These are phyloP conservation scores for Penicillium palitans DNA, from an alignment of 2,329 filamentous ascomycete genomes.

Conservation along the genomic window DNA sequence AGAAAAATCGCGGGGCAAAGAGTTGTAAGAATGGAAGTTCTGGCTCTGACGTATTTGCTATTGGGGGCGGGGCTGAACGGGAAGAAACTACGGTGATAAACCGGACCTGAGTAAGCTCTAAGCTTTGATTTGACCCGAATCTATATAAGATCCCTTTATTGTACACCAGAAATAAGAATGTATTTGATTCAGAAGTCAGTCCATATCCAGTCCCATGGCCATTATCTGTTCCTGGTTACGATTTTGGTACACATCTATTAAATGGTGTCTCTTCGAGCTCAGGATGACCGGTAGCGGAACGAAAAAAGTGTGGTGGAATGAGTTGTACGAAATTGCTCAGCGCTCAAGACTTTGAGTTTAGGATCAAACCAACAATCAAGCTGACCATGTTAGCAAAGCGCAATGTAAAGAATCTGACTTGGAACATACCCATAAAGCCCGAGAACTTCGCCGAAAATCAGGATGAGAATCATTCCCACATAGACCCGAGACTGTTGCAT, in stretches of 20 bases:
- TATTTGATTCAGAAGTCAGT: not conserved
- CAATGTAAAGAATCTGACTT: not conserved
- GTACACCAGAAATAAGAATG: conserved; percentile 19
- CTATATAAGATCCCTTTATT: conserved; percentile 23
- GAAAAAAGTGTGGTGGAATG: not conserved
- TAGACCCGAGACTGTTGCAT: conserved; percentile 97
- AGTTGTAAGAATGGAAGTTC: conserved; percentile 12
- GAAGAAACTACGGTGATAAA: conserved; percentile 26
- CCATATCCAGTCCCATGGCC: not conserved
- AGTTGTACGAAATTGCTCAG: not conserved
- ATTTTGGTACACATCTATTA: not conserved
- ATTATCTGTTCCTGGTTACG: not conserved
- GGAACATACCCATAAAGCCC: conserved; percentile 84
- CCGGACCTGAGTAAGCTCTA: conserved; percentile 21
- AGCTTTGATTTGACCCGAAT: conserved; percentile 17
- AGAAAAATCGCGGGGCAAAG: conserved; percentile 8
- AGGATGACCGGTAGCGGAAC: not conserved
- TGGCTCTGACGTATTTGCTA: conserved; percentile 28
- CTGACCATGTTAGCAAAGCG: conserved; percentile 48
- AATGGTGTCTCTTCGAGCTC: not conserved
- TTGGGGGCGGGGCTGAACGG: conserved; percentile 24
- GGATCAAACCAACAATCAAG: conserved; percentile 86
- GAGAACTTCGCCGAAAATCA: conserved; percentile 97
- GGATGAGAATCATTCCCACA: conserved; percentile 96
- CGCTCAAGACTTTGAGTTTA: conserved; percentile 70